phyloP scores from a whole-genome alignment of 2,329 filamentous ascomycete genomes.

The Penicillium rolfsii region DNA sequence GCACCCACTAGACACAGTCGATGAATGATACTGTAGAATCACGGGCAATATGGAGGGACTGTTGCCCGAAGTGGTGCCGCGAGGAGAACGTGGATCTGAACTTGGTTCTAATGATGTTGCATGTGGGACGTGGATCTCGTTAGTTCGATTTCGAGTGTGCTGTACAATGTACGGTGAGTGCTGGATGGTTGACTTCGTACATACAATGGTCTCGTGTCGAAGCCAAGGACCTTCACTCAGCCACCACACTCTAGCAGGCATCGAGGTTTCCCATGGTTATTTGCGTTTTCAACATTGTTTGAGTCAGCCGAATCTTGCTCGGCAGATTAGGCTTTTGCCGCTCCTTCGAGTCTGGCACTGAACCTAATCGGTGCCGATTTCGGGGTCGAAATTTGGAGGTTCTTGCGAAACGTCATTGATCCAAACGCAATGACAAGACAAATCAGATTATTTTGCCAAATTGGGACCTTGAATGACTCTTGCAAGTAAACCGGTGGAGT shows the following conservation, averaged over 20 bases:
- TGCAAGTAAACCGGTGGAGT: background rate
- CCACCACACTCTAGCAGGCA: background rate
- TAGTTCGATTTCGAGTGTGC: background rate
- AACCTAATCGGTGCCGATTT: background rate
- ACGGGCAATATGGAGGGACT: background rate
- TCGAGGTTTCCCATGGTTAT: background rate
- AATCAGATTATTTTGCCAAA: background rate
- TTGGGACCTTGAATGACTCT: background rate
- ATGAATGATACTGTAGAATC: background rate
- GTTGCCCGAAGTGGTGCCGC: background rate
- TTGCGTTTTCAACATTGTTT: background rate
- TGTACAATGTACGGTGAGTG: background rate
- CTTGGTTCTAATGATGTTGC: background rate
- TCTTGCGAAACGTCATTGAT: background rate
- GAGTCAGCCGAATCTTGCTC: background rate
- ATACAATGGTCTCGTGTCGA: background rate
- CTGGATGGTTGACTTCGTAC: background rate
- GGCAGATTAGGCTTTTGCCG: background rate
- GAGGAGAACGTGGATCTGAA: background rate
- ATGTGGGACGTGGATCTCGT: background rate
- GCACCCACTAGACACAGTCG: background rate
- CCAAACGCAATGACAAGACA: background rate
- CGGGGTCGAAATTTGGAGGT: background rate
- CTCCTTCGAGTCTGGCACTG: background rate
- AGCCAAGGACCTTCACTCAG: background rate